Percentiles rank a stretch among this genome's conserved stretches.
Conservation (phyloP, 2,329 filamentous ascomycete genomes). For the Aspergillus sp. region DNA sequence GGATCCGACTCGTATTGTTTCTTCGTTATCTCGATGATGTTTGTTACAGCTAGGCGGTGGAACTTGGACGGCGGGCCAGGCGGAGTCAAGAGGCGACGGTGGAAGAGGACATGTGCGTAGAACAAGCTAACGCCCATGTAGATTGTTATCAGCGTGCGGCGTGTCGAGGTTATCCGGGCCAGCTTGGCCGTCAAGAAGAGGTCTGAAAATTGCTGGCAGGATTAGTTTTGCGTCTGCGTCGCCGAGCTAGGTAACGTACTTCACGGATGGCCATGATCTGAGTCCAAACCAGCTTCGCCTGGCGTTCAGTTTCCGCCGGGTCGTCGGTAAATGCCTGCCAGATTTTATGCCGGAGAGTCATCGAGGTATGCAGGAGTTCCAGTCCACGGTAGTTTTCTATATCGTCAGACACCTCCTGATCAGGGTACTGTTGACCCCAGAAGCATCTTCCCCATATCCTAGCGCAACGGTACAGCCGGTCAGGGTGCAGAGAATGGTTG, state of each 20-base stretch:
- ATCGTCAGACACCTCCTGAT: slow-evolving; percentile 43
- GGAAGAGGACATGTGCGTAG: slow-evolving; percentile 39
- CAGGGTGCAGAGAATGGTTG: slow-evolving; percentile 38
- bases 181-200: slow-evolving; percentile 42
- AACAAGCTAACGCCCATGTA: slow-evolving; percentile 41
- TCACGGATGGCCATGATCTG: slow-evolving; percentile 34
- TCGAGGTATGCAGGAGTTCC: slow-evolving; percentile 37
- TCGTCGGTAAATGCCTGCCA: slow-evolving; percentile 35
- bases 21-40: slow-evolving; percentile 37
- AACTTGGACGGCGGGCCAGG: slow-evolving; percentile 25
- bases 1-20: slow-evolving; percentile 39
- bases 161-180: slow-evolving; percentile 32
- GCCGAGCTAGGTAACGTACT: slow-evolving; percentile 20
- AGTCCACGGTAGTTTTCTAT: slow-evolving; percentile 44
- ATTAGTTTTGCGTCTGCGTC: too few relatives aligned
- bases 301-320: slow-evolving; percentile 19
- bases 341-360: slow-evolving; percentile 35
- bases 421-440: slow-evolving; percentile 42
- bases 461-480: slow-evolving; percentile 39
- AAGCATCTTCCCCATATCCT: slow-evolving; percentile 43
- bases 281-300: slow-evolving; percentile 26
- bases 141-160: slow-evolving; percentile 42
- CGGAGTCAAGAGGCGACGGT: slow-evolving; percentile 36
- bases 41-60: slow-evolving; percentile 34
- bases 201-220: slow-evolving; percentile 39